phyloP scores from a whole-genome alignment of 768 basidiomycete species.

The Boletales sp. region DNA sequence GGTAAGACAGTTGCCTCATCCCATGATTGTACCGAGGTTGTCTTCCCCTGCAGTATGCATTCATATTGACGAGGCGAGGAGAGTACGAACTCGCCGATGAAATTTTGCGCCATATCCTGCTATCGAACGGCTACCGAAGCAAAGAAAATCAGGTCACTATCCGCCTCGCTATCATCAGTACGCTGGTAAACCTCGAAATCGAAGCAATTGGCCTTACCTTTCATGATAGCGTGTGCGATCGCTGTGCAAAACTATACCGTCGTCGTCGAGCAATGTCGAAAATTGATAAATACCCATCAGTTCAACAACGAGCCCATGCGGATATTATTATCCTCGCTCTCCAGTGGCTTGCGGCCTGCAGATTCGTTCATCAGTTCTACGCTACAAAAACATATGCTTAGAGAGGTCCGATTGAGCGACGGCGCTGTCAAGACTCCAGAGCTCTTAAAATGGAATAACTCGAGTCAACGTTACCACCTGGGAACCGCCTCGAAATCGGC shows the following conservation, averaged over 20 bases:
- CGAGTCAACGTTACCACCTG: constrained; percentile 55
- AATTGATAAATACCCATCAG: constrained; percentile 70
- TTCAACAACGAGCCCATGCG: constrained; percentile 86
- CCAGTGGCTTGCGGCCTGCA: constrained; percentile 64
- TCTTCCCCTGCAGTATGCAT: constrained; percentile 56
- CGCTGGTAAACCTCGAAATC: neutral
- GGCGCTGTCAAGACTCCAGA: constrained; percentile 62
- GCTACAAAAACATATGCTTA: constrained; percentile 78
- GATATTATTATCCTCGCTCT: constrained; percentile 69
- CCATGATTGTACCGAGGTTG: constrained; percentile 1
- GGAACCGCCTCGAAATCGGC: constrained; percentile 21
- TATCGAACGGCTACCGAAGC: constrained; percentile 70
- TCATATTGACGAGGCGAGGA: constrained; percentile 59
- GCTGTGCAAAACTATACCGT: constrained; percentile 48
- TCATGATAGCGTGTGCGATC: constrained; percentile 65
- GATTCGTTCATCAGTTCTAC: constrained; percentile 76
- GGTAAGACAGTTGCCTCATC: constrained; percentile 37
- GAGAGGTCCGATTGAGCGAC: constrained; percentile 74
- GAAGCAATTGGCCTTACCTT: constrained; percentile 1
- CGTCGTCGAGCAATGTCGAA: constrained; percentile 73
- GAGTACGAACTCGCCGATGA: constrained; percentile 70
- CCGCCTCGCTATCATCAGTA: constrained; percentile 74
- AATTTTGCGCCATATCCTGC: constrained; percentile 67
- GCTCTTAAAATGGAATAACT: constrained; percentile 55
- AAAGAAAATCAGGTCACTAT: constrained; percentile 65